Percentiles rank a stretch among this genome's conserved stretches.
phyloP scores from a whole-genome alignment of 2,329 filamentous ascomycete genomes.

The Exophiala mesophila region DNA sequence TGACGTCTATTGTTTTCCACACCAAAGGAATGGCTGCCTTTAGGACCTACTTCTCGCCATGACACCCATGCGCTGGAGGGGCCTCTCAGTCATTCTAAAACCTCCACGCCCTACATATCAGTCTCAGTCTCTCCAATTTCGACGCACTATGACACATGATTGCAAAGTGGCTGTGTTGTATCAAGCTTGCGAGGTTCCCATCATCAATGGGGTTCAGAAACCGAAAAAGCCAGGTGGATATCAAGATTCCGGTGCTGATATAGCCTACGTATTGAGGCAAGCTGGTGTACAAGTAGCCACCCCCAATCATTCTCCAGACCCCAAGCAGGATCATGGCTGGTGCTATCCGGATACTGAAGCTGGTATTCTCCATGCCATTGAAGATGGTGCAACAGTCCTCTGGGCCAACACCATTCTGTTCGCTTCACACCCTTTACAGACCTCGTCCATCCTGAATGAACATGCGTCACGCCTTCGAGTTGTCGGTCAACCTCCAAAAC shows the following conservation, averaged over 20 bases:
- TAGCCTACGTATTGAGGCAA: constrained; percentile 39
- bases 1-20: no score
- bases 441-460: constrained; percentile 31
- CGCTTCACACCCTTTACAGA: constrained; percentile 45
- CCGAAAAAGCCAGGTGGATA: constrained; percentile 49
- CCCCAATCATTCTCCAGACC: constrained; percentile 29
- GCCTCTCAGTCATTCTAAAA: no score
- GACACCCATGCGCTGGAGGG: no score
- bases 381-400: constrained; percentile 41
- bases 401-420: constrained; percentile 52
- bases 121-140: no score
- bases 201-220: constrained; percentile 46
- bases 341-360: constrained; percentile 43
- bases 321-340: constrained; percentile 34
- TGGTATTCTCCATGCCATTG: constrained; percentile 39
- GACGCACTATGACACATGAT: neutral
- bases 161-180: constrained; percentile 41
- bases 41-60: no score
- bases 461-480: constrained; percentile 34
- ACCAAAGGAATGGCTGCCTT: no score
- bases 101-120: no score
- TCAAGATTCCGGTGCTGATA: constrained; percentile 47
- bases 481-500: constrained; percentile 44
- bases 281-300: constrained; percentile 34
- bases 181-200: constrained; percentile 44